These are phyloP conservation scores for Saprolegnia diclina DNA, from an alignment of 352 stramenopile species.

Conservation along the genomic window DNA sequence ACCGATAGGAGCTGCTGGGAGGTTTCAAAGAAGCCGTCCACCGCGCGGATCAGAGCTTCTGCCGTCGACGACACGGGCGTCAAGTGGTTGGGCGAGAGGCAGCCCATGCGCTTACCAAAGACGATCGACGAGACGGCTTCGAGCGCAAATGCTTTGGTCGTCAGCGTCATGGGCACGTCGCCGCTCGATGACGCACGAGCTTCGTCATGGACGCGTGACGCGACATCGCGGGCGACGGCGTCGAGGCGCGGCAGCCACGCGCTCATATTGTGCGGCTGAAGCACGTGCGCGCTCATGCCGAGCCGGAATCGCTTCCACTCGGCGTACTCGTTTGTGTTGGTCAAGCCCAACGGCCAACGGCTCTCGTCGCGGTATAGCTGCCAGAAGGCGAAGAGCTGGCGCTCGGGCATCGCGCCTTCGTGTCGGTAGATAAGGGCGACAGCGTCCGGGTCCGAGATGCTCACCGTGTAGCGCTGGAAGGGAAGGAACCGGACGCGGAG, in stretches of 20 bases:
- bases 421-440: not conserved
- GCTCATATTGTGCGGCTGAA: not conserved
- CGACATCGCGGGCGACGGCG: not conserved
- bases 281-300: not conserved
- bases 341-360: not conserved
- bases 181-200: not conserved
- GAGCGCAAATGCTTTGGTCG: not conserved
- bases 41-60: not conserved
- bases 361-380: not conserved
- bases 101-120: conserved; percentile 13
- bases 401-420: not conserved
- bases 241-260: not conserved
- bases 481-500: not conserved
- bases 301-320: not conserved
- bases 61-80: not conserved
- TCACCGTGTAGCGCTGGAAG: not conserved
- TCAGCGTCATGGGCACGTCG: not conserved
- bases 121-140: not conserved
- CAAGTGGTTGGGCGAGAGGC: not conserved
- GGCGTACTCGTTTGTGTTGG: not conserved
- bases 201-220: not conserved
- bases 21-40: not conserved
- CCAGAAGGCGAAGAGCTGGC: not conserved
- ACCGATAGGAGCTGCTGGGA: not conserved
- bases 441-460: not conserved